Evolutionary conservation across 805 yeast genomes (phyloP).

Genomic region (Ogataea ramenticola): DNA sequence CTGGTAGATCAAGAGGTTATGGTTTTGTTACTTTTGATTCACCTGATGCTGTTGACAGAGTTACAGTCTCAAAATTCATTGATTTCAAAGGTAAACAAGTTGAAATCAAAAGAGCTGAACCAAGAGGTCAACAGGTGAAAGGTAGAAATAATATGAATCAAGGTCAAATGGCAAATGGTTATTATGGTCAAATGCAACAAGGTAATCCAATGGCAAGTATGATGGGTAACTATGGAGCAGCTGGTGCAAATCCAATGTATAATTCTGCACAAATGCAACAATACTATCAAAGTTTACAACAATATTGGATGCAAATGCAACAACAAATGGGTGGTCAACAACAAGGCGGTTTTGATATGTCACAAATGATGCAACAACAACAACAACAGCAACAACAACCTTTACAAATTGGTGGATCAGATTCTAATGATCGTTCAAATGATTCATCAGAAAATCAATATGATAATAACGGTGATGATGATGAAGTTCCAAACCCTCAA

Average conservation of each 20-base stretch:
- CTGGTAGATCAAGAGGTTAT: slow-evolving; percentile 94
- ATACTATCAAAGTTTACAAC: slow-evolving; percentile 57
- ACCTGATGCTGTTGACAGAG: slow-evolving; percentile 88
- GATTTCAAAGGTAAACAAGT: slow-evolving; percentile 79
- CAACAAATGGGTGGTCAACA: slow-evolving; percentile 27
- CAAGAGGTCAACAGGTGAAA: slow-evolving; percentile 58
- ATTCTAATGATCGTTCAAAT: not conserved
- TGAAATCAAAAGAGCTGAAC: slow-evolving; percentile 81
- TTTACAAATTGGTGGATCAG: slow-evolving; percentile 1
- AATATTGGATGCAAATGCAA: slow-evolving; percentile 57
- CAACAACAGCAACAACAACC: slow-evolving; percentile 8
- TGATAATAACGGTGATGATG: slow-evolving; percentile 13
- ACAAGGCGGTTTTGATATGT: slow-evolving; percentile 23
- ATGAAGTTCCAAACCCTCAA: slow-evolving; percentile 29
- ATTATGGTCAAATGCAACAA: slow-evolving; percentile 6
- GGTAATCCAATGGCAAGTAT: slow-evolving; percentile 16
- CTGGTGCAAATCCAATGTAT: slow-evolving; percentile 3
- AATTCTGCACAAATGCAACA: slow-evolving; percentile 35
- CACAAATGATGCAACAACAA: slow-evolving; percentile 23
- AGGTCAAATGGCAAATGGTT: slow-evolving; percentile 1
- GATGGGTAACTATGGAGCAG: slow-evolving; percentile 19
- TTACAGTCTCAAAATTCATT: slow-evolving; percentile 73
- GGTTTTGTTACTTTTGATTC: slow-evolving; percentile 95
- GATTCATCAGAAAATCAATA: not conserved
- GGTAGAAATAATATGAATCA: slow-evolving; percentile 25